Conservation (phyloP, 2,329 filamentous ascomycete species). For the Trichoderma oligosporum region DNA sequence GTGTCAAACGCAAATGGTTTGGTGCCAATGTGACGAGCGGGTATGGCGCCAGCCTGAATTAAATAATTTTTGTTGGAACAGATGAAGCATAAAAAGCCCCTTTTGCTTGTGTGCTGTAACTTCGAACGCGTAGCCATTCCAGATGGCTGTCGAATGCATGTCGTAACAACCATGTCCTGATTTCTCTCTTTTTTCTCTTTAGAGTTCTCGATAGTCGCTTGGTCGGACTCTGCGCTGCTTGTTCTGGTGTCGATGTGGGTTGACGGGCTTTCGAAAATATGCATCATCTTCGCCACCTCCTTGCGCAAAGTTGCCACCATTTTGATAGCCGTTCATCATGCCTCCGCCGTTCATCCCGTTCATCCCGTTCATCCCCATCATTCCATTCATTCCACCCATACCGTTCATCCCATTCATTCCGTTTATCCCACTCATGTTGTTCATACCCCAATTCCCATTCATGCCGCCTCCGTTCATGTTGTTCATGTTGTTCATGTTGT, state of each 20-base stretch:
- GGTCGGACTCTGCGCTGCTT: conserved; percentile 75
- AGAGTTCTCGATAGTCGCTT: conserved; percentile 87
- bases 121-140: neutral
- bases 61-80: neutral
- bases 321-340: conserved; percentile 34
- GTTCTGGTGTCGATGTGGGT: conserved; percentile 85
- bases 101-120: neutral
- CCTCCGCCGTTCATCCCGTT: conserved; percentile 27
- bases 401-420: conserved; percentile 21
- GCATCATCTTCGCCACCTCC: conserved; percentile 76
- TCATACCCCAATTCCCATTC: conserved; percentile 29
- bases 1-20: neutral
- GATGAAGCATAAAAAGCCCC: neutral
- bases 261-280: conserved; percentile 94
- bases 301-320: conserved; percentile 41
- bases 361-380: conserved; percentile 30
- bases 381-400: conserved; percentile 33
- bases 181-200: conserved; percentile 23
- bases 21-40: neutral
- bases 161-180: neutral
- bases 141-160: conserved; percentile 3
- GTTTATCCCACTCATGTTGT: conserved; percentile 19
- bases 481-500: conserved; percentile 24
- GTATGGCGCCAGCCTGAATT: neutral
- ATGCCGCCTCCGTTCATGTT: conserved; percentile 23